These are phyloP conservation scores for Penicillium silybi DNA, from an alignment of 495 filamentous ascomycete species.

Conservation along the genomic window DNA sequence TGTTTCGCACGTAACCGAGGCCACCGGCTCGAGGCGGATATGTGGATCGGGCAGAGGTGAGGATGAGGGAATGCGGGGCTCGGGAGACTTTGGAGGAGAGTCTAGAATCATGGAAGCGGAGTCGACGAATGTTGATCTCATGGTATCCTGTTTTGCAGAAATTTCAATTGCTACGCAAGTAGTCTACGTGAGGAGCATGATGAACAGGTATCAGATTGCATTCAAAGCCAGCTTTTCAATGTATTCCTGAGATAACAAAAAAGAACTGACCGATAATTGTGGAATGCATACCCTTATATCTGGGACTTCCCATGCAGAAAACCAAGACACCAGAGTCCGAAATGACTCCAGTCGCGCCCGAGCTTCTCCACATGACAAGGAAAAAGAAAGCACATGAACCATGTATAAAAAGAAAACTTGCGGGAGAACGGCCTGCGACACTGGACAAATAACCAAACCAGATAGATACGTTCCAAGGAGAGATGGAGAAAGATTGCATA, in stretches of 20 bases:
- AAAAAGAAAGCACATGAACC: slow-evolving; percentile 3
- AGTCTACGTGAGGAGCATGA: neutral
- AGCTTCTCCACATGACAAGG: neutral
- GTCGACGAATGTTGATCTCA: neutral
- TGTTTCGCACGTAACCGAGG: neutral
- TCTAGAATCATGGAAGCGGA: neutral
- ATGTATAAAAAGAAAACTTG: neutral
- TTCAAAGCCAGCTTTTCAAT: slow-evolving; percentile 1
- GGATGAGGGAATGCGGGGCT: neutral
- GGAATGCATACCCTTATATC: neutral
- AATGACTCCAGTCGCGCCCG: neutral
- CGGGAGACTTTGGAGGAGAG: neutral
- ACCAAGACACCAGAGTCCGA: neutral
- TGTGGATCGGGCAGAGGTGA: neutral
- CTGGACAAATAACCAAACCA: slow-evolving; percentile 14
- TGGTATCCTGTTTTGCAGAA: neutral
- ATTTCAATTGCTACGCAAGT: neutral
- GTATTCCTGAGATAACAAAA: neutral
- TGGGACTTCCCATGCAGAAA: neutral
- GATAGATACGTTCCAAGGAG: slow-evolving; percentile 14
- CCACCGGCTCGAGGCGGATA: neutral
- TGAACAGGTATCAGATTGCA: slow-evolving; percentile 8
- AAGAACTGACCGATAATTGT: neutral
- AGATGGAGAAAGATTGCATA: slow-evolving; percentile 7
- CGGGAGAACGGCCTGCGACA: neutral